Evolutionary conservation across 1,284 basidiomycete species (phyloP).

Genomic region (Moesziomyces sp.): DNA sequence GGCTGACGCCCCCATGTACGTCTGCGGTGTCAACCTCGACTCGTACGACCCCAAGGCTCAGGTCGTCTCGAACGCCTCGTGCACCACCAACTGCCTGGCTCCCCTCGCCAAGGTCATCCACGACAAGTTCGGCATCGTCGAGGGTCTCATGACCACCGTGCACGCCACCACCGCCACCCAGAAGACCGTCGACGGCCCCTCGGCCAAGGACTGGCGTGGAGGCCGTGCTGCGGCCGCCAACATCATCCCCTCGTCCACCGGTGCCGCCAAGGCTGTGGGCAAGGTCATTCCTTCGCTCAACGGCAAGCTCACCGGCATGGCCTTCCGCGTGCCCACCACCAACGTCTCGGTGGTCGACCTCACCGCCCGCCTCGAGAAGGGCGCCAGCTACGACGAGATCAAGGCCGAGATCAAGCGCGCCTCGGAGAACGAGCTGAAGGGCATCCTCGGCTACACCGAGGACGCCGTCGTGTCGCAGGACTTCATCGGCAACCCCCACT

Average conservation of each 20-base stretch:
- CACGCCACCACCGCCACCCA: conserved; percentile 88
- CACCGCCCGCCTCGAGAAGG: conserved; percentile 90
- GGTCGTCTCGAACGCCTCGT: conserved; percentile 97
- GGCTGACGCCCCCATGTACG: conserved; percentile 92
- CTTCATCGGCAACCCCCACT: conserved; percentile 76
- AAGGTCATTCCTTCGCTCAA: conserved; percentile 98
- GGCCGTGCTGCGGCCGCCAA: conserved; percentile 96
- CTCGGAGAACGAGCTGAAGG: conserved; percentile 77
- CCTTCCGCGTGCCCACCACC: conserved; percentile 97
- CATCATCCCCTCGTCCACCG: conserved; percentile 99
- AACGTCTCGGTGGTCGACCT: conserved; percentile 99
- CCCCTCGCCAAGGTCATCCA: conserved; percentile 98
- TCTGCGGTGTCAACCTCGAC: conserved; percentile 92
- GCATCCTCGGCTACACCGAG: conserved; percentile 94
- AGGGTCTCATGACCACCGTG: conserved; percentile 94
- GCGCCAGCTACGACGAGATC: conserved; percentile 84
- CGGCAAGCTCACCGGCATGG: conserved; percentile 92
- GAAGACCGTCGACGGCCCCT: conserved; percentile 92
- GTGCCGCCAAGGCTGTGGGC: conserved; percentile 97
- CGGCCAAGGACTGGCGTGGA: conserved; percentile 76
- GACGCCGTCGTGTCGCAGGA: conserved; percentile 85
- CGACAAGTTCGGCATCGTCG: conserved; percentile 75
- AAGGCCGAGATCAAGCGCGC: conserved; percentile 87
- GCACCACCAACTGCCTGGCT: conserved; percentile 96
- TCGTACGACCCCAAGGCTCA: conserved; percentile 89